phyloP scores from a whole-genome alignment of 139 green algal genomes.

The Dunaliella primolecta region DNA sequence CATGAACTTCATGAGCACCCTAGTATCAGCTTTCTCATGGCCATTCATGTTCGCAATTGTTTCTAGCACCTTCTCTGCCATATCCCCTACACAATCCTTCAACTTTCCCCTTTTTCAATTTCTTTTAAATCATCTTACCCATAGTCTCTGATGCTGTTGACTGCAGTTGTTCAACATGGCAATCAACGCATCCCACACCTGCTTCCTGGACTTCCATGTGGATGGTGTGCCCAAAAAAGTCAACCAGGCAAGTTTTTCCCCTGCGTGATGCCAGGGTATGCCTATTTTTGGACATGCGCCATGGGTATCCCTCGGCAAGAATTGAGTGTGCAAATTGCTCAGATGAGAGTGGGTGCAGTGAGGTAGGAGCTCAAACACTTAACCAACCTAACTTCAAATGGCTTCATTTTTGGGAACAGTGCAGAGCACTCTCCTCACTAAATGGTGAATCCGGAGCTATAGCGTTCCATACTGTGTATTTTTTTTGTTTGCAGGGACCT shows the following conservation, averaged over 20 bases:
- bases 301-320: not conserved
- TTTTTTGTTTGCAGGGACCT: slow-evolving; percentile 17
- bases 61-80: too few relatives aligned
- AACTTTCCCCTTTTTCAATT: too few relatives aligned
- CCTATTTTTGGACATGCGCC: not conserved
- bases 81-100: too few relatives aligned
- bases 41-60: too few relatives aligned
- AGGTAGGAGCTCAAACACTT: not conserved
- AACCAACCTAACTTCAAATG: not conserved
- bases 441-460: not conserved
- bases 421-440: not conserved
- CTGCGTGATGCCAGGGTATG: not conserved
- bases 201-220: slow-evolving; percentile 36
- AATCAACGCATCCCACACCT: slow-evolving; percentile 27
- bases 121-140: too few relatives aligned
- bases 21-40: not conserved
- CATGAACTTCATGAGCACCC: not conserved
- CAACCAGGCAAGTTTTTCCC: slow-evolving; percentile 16
- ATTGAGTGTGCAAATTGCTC: not conserved
- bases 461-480: not conserved
- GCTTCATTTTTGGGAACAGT: not conserved
- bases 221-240: slow-evolving; percentile 43
- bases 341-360: not conserved
- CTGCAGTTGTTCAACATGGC: slow-evolving; percentile 48
- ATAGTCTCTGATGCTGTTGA: too few relatives aligned